Conservation (phyloP, 768 basidiomycete genomes). For the Mycena crocata region DNA sequence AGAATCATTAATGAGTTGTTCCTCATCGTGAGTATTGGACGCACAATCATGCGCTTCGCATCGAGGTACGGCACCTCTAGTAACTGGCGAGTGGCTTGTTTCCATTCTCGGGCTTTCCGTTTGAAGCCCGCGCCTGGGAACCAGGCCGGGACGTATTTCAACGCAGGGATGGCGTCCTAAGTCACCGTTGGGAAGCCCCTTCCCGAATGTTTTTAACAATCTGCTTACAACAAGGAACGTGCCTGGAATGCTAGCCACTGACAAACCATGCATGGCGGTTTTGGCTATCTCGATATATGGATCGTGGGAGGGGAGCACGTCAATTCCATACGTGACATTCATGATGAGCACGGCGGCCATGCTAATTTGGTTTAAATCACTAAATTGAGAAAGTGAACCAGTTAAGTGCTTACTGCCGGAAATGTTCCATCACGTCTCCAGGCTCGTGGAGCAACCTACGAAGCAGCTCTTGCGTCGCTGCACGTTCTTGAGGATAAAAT, state of each 20-base stretch:
- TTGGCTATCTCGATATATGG: not conserved
- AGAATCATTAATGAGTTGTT: too few species aligned
- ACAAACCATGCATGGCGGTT: not conserved
- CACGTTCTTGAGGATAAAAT: conserved; percentile 11
- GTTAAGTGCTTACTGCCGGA: conserved; percentile 19
- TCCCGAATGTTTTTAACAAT: not conserved
- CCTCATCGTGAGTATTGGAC: too few species aligned
- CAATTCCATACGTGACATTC: not conserved
- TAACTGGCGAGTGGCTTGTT: too few species aligned
- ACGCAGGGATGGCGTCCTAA: not conserved
- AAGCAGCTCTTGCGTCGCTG: not conserved
- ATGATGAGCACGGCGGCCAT: not conserved
- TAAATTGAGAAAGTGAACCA: too few species aligned
- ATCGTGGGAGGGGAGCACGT: not conserved
- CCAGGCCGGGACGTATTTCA: too few species aligned
- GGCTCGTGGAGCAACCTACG: conserved; percentile 10
- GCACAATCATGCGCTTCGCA: too few species aligned
- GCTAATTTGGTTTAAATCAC: not conserved
- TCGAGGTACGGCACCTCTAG: too few species aligned
- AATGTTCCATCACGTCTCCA: not conserved
- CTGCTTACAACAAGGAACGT: not conserved
- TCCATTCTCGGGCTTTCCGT: too few species aligned
- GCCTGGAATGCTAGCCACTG: not conserved
- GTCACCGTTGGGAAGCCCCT: too few species aligned
- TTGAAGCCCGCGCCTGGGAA: too few species aligned